Percentiles rank a stretch among this genome's conserved stretches.
Conservation (phyloP, 345 rosid genomes). For the Salix viminalis region DNA sequence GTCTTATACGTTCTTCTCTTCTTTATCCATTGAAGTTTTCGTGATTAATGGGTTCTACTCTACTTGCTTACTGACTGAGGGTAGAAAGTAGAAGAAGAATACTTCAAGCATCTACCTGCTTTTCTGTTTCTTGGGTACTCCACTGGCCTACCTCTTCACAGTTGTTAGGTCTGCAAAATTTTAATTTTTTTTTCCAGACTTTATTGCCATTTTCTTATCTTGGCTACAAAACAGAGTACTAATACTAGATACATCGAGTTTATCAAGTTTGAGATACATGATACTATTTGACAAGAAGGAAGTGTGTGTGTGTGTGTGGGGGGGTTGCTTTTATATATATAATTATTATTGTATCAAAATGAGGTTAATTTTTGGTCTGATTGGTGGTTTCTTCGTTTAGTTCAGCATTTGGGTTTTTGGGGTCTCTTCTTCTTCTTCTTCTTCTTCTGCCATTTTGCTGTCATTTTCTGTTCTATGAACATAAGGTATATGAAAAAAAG, state of each 20-base stretch:
- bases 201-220: neutral
- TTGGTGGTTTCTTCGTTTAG: neutral
- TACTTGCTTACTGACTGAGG: neutral
- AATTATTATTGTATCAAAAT: neutral
- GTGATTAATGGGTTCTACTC: neutral
- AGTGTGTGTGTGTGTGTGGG: neutral
- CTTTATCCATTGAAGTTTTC: neutral
- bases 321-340: too few relatives aligned
- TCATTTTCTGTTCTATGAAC: neutral
- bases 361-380: neutral
- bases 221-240: neutral
- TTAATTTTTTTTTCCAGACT: neutral
- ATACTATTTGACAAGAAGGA: neutral
- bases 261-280: neutral
- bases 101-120: neutral
- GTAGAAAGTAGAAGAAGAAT: neutral
- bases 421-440: neutral
- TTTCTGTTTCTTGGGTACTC: neutral
- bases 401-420: neutral
- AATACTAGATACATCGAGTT: neutral
- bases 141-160: neutral
- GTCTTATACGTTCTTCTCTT: neutral
- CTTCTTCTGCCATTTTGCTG: neutral
- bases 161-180: neutral
- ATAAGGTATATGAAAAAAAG: neutral